Conservation (phyloP, 495 filamentous ascomycete genomes). For the Trichocladium uniseriatum region DNA sequence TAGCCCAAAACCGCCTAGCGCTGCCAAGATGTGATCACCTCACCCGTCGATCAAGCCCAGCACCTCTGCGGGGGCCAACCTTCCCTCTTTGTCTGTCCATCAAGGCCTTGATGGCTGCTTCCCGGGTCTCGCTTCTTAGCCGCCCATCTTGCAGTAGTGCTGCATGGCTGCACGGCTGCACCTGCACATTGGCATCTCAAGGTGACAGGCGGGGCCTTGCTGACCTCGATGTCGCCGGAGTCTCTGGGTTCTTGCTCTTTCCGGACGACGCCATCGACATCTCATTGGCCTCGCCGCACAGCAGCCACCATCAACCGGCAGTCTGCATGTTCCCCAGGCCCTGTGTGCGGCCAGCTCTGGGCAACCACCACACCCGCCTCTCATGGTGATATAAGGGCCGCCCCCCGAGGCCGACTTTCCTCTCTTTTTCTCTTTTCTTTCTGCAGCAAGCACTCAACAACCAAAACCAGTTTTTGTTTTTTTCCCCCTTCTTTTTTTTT, state of each 20-base stretch:
- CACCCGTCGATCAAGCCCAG: conserved; percentile 20
- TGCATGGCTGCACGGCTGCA: conserved; percentile 19
- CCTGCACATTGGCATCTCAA: conserved; percentile 7
- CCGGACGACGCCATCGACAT: conserved; percentile 7
- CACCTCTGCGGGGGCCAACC: neutral
- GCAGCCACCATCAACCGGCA: conserved; percentile 12
- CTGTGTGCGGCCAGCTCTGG: conserved; percentile 7
- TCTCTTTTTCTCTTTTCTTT: conserved; percentile 45
- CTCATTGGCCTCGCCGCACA: conserved; percentile 21
- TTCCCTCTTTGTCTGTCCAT: neutral
- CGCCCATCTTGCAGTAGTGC: conserved; percentile 36
- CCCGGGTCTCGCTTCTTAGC: conserved; percentile 24
- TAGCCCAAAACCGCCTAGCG: conserved; percentile 17
- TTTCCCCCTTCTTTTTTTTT: conserved; percentile 43
- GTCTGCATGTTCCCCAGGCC: conserved; percentile 6
- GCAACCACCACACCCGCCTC: conserved; percentile 19
- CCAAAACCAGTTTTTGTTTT: conserved; percentile 51
- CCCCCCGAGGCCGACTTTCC: conserved; percentile 28
- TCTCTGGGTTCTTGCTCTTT: too few relatives aligned
- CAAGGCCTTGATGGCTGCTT: neutral
- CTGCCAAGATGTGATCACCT: conserved; percentile 22
- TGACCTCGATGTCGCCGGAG: conserved; percentile 1
- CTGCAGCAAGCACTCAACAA: conserved; percentile 70
- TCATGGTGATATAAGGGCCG: conserved; percentile 40
- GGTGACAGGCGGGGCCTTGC: conserved; percentile 9